Evolutionary conservation across 2,329 filamentous ascomycete genomes (phyloP), one percentile per base, ranked within the genome.

Genomic region (Colletotrichum eremochloae): DNA sequence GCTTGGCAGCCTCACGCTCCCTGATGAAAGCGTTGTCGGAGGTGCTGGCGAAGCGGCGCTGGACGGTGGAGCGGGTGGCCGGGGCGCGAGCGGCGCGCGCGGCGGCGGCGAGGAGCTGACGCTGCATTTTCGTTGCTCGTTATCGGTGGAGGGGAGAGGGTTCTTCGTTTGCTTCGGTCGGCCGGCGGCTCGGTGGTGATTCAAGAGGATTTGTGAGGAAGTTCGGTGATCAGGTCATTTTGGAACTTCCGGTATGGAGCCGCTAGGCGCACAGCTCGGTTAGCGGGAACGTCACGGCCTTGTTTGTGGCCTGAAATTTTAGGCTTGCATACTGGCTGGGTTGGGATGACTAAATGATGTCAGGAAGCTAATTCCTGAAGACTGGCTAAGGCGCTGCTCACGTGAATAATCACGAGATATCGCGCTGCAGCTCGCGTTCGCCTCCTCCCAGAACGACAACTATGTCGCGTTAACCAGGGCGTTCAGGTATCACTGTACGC

Each of bases 21-120:
- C 93, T 92, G 88, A 97, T 92, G 89, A 98, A 99, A 80, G 91
- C 91, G 86, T 97, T 98, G 86, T 97, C 93, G 78, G 93, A 82
- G 78, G 88, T 86, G 86, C 89, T 91, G 81, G 91, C 92, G 79
- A 94, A 88, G 78, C 92, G 92, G 83, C 93, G 91, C 87, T 94
- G 92, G 78, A 89, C 81, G 75, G 87, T 83, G 75, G 83, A 83
- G 79, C 89, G 89, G 50, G 56, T 46, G 78, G 86, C 84, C 75
- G 87, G 83, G 75, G 83, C 83, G 79, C 89, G 89, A 76, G 86
- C 82, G 77, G 89, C 83, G 83, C 91, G 92, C 86, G 91, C 90
- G 76, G 89, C 85, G 74, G 86, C 83, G 80, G 91, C 91, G 80
- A 90, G 79, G 76, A 90, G 80, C 77, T 87, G 86, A 82, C 90